Evolutionary conservation across 768 basidiomycete genomes (phyloP).

Genomic region (Russula sp.): DNA sequence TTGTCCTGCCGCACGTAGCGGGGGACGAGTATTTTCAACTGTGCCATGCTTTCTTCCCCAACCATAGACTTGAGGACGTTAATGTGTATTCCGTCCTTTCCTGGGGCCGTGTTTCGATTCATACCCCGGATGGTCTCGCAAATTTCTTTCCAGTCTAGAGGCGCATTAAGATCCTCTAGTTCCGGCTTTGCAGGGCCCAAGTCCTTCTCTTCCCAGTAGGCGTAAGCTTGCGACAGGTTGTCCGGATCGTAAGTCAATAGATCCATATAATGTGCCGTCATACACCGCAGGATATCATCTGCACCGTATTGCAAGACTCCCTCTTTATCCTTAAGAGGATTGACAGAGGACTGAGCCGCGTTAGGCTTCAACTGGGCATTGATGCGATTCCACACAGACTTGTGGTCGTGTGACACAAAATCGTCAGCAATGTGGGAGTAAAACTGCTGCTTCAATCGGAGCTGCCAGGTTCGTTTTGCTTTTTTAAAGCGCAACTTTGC

Average conservation of each 20-base stretch:
- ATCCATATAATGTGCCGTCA: not conserved
- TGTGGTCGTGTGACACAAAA: not conserved
- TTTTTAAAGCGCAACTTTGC: not conserved
- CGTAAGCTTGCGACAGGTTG: not conserved
- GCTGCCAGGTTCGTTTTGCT: not conserved
- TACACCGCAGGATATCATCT: not conserved
- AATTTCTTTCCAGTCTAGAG: not conserved
- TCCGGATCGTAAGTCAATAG: constrained; percentile 2
- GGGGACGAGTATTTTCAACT: not conserved
- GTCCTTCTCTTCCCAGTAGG: not conserved
- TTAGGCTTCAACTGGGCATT: not conserved
- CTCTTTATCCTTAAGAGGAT: not conserved
- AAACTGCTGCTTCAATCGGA: not conserved
- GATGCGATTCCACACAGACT: not conserved
- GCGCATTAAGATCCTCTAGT: too few relatives aligned
- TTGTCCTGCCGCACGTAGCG: not conserved
- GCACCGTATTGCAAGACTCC: not conserved
- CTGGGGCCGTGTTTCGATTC: not conserved
- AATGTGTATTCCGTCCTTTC: not conserved
- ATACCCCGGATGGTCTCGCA: not conserved
- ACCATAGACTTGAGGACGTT: constrained; percentile 6
- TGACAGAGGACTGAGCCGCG: fast-evolving
- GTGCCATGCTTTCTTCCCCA: not conserved
- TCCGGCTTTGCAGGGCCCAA: too few relatives aligned
- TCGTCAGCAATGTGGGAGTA: not conserved